These are phyloP conservation scores for Populus ilicifolia DNA, from an alignment of 345 rosid species.

Conservation along the genomic window DNA sequence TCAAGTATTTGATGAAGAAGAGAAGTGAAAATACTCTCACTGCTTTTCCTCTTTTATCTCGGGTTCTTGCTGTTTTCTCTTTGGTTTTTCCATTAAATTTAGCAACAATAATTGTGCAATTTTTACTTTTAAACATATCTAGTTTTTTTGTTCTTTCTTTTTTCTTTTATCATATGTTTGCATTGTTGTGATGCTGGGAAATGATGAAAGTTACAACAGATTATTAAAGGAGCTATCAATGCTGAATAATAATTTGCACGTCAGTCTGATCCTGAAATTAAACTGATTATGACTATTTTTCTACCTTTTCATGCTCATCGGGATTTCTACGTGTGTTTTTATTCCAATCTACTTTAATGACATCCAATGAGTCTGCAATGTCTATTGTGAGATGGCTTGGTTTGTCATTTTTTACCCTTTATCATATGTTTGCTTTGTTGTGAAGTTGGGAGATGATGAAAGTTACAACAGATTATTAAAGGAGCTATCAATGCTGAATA, in stretches of 20 bases:
- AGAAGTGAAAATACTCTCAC: no score
- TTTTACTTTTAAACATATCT: no score
- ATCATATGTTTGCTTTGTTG: no score
- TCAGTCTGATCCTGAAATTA: constrained; percentile 55
- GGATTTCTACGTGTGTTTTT: no score
- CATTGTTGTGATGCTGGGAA: no score
- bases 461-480: constrained; percentile 23
- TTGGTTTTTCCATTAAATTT: no score
- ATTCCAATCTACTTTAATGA: no score
- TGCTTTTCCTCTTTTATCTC: no score
- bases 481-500: constrained; percentile 46
- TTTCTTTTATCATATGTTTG: not conserved
- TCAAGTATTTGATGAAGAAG: no score
- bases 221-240: constrained; percentile 39
- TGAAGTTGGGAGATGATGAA: not conserved
- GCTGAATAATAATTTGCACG: constrained; percentile 55
- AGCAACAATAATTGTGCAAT: no score
- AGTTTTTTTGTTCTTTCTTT: not conserved
- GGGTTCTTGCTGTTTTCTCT: no score
- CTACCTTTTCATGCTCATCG: not conserved
- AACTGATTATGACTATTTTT: not conserved
- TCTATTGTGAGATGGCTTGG: not conserved
- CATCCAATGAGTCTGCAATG: not conserved
- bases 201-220: not conserved
- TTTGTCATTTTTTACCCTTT: not conserved